phyloP scores from a whole-genome alignment of 2,329 filamentous ascomycete genomes.

The Stachybotrys chlorohalonatus region DNA sequence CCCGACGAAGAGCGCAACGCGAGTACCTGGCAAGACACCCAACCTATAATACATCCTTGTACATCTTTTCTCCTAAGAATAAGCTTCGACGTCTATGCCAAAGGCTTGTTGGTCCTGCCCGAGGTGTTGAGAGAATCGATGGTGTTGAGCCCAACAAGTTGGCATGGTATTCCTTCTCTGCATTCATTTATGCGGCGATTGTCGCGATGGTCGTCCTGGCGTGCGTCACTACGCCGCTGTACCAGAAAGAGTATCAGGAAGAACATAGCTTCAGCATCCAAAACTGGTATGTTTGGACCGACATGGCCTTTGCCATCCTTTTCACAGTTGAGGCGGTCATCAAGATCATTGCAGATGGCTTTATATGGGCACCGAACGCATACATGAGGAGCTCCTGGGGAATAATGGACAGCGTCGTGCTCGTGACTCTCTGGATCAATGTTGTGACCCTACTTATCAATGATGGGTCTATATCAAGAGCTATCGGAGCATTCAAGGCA shows the following conservation, averaged over 20 bases:
- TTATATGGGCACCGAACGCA: constrained; percentile 94
- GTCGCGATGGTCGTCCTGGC: constrained; percentile 97
- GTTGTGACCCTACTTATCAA: constrained; percentile 74
- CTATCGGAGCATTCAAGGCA: constrained; percentile 94
- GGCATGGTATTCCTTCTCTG: constrained; percentile 88
- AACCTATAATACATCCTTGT: constrained; percentile 86
- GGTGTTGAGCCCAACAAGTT: constrained; percentile 82
- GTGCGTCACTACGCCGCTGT: constrained; percentile 88
- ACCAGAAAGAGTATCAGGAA: constrained; percentile 79
- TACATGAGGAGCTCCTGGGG: constrained; percentile 97
- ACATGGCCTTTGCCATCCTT: constrained; percentile 78
- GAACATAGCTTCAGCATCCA: constrained; percentile 47
- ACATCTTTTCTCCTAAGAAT: constrained; percentile 73
- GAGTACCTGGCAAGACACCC: constrained; percentile 84
- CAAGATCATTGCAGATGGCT: constrained; percentile 90
- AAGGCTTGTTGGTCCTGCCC: constrained; percentile 79
- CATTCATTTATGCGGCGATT: constrained; percentile 87
- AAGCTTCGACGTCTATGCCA: constrained; percentile 77
- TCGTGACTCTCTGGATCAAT: constrained; percentile 93
- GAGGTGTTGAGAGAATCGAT: constrained; percentile 78
- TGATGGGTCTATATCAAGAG: constrained; percentile 77
- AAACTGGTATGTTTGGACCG: constrained; percentile 95
- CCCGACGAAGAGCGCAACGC: constrained; percentile 77
- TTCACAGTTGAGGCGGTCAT: constrained; percentile 82
- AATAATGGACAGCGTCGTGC: constrained; percentile 83